Evolutionary conservation across 1,284 basidiomycete genomes (phyloP), one percentile per base, ranked within the genome.

Genomic region (Phlebopus sp.): DNA sequence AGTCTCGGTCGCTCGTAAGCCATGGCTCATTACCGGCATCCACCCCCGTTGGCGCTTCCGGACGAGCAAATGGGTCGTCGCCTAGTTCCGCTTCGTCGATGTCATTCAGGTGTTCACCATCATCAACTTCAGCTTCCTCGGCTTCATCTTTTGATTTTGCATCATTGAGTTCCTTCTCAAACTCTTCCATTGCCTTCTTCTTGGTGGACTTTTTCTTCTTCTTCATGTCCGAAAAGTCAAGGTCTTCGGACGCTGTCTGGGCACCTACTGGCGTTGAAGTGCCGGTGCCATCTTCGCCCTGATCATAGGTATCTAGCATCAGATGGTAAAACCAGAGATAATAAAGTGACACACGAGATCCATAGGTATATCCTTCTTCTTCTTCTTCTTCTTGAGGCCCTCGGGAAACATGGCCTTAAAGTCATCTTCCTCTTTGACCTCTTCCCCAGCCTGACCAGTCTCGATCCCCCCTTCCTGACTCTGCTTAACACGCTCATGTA

Each of bases 1-100:
- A 97, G 69, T 98, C 96, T 37, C 96, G 83, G 68, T 96, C 92
- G 54, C 86, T 92, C 60, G 85, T 84, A 32, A 97, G 78, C 97
- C 97, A 94, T 39, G 90, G 78, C 58, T 90, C 87, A 23, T 74
- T 85, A 5, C 87, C 89, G 17, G 79, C 77, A 51, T 86, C 85
- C 2, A 84, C 68, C 29, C 76, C 77, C 2, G 76, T 67, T 2
- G 77, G 76, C 2, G 64, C 76, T 49, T 82, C 86, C 23, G 66
- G 67, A 35, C 77, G 77, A 4, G 84, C 83, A 60, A 94, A 94
- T 2, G 88, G 81, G 71, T 95, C 88, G 8, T 93, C 92, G 3
- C 90, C 92, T 5, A 92, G 76, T 45, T 92, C 89, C 3, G 77
- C 80, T 57, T 92, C 91, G 56, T 89, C 85, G 31, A 85, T 69